Percentiles rank a stretch among this genome's conserved stretches.
Conservation (phyloP, 2,329 filamentous ascomycete species). For the Fusarium sp. region DNA sequence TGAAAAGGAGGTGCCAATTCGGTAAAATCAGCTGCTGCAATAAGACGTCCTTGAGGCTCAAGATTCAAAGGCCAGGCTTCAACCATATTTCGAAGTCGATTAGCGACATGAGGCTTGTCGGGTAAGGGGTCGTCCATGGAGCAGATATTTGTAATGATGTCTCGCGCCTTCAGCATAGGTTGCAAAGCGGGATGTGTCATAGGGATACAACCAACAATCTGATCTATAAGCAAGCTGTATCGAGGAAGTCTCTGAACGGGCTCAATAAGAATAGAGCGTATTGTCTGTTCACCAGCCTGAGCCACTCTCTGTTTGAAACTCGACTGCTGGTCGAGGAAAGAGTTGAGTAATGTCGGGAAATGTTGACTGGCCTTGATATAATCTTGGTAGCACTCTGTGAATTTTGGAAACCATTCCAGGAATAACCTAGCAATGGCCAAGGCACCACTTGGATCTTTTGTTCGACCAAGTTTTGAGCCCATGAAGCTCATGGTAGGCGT, state of each 20-base stretch:
- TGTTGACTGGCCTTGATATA: constrained; percentile 93
- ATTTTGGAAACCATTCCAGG: constrained; percentile 91
- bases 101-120: constrained; percentile 79
- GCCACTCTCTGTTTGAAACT: constrained; percentile 85
- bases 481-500: constrained; percentile 56
- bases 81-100: constrained; percentile 79
- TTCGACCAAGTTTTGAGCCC: constrained; percentile 58
- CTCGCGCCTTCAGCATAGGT: constrained; percentile 85
- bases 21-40: constrained; percentile 82
- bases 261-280: constrained; percentile 94
- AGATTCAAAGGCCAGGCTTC: constrained; percentile 80
- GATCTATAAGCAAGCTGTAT: constrained; percentile 96
- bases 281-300: constrained; percentile 86
- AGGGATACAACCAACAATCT: constrained; percentile 88
- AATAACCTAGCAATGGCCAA: constrained; percentile 82
- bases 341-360: constrained; percentile 83
- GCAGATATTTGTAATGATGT: constrained; percentile 96
- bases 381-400: constrained; percentile 89
- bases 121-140: constrained; percentile 81
- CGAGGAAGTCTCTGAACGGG: constrained; percentile 93
- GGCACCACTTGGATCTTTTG: constrained; percentile 81
- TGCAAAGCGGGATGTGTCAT: constrained; percentile 87
- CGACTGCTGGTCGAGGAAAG: constrained; percentile 82
- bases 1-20: constrained; percentile 81
- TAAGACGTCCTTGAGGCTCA: constrained; percentile 79